Evolutionary conservation across 768 basidiomycete genomes (phyloP).

Genomic region (Leccinum pellstonianum): DNA sequence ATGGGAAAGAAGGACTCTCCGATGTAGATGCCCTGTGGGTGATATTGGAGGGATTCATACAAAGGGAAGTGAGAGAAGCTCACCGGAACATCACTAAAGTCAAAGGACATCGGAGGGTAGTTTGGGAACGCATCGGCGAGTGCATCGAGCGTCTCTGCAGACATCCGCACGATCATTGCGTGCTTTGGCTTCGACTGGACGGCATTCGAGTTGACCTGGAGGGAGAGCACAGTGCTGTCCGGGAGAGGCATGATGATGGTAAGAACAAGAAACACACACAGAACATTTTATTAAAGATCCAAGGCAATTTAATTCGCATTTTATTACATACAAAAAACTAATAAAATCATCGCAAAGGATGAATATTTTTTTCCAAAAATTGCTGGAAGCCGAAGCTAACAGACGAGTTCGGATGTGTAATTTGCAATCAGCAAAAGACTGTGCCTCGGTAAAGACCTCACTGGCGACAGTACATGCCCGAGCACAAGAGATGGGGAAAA

Average conservation of each 20-base stretch:
- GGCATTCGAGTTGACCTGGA: constrained; percentile 55
- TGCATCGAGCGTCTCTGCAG: constrained; percentile 68
- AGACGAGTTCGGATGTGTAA: constrained; percentile 96
- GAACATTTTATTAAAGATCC: not conserved
- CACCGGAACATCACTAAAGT: constrained; percentile 63
- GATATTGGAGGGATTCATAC: not conserved
- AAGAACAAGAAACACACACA: no score
- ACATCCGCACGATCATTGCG: constrained; percentile 76
- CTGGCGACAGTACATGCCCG: constrained; percentile 94
- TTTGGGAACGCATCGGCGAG: constrained; percentile 47
- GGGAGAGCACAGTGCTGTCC: constrained; percentile 47
- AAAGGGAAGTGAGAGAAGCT: constrained; percentile 20
- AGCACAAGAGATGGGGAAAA: constrained; percentile 79
- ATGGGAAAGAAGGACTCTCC: constrained; percentile 65
- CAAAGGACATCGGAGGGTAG: constrained; percentile 51
- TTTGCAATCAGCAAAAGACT: constrained; percentile 97
- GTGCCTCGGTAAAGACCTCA: constrained; percentile 95
- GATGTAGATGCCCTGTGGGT: constrained; percentile 59
- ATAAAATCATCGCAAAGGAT: not conserved
- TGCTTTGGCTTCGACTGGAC: constrained; percentile 62
- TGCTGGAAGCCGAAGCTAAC: constrained; percentile 84
- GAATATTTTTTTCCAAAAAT: constrained; percentile 69
- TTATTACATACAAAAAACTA: not conserved
- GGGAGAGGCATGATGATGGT: constrained; percentile 65
- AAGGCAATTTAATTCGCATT: not conserved